Conservation (phyloP, 2,329 filamentous ascomycete species). For the Alternaria gansuensis region DNA sequence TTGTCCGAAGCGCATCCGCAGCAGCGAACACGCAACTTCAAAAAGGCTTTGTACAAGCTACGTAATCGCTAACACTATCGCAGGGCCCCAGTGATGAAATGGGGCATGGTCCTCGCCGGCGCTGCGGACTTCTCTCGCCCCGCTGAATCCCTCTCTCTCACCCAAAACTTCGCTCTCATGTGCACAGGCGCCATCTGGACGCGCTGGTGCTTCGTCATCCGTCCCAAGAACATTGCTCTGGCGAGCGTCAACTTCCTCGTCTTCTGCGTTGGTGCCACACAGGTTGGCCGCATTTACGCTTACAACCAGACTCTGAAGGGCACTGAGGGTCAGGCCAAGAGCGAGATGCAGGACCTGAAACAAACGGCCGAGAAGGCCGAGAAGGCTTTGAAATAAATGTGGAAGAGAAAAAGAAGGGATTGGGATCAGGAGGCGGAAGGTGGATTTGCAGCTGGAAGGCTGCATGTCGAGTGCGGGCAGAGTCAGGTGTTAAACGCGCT, state of each 20-base stretch:
- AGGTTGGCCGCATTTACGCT: slow-evolving; percentile 78
- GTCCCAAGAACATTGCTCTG: slow-evolving; percentile 88
- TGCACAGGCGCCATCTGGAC: slow-evolving; percentile 97
- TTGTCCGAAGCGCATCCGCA: slow-evolving; percentile 16
- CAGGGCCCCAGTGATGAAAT: slow-evolving; percentile 95
- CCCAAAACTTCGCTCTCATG: slow-evolving; percentile 89
- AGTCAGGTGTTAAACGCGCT: not conserved
- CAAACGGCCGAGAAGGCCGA: slow-evolving; percentile 41
- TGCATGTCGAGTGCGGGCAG: not conserved
- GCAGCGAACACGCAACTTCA: not conserved
- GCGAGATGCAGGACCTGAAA: slow-evolving; percentile 48
- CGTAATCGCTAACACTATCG: slow-evolving; percentile 8
- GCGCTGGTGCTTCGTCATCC: slow-evolving; percentile 97
- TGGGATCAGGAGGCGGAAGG: not conserved
- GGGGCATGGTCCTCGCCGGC: slow-evolving; percentile 91
- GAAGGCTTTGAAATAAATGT: slow-evolving; percentile 14
- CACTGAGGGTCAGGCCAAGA: slow-evolving; percentile 52
- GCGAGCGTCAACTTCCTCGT: slow-evolving; percentile 99
- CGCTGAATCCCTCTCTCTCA: slow-evolving; percentile 89
- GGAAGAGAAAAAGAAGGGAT: not conserved
- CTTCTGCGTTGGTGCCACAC: slow-evolving; percentile 82
- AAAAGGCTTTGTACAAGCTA: not conserved
- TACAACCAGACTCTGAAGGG: slow-evolving; percentile 70
- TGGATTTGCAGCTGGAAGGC: not conserved
- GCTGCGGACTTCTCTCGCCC: slow-evolving; percentile 91